phyloP scores from a whole-genome alignment of 2,329 filamentous ascomycete genomes.

The Fusarium denticulatum region DNA sequence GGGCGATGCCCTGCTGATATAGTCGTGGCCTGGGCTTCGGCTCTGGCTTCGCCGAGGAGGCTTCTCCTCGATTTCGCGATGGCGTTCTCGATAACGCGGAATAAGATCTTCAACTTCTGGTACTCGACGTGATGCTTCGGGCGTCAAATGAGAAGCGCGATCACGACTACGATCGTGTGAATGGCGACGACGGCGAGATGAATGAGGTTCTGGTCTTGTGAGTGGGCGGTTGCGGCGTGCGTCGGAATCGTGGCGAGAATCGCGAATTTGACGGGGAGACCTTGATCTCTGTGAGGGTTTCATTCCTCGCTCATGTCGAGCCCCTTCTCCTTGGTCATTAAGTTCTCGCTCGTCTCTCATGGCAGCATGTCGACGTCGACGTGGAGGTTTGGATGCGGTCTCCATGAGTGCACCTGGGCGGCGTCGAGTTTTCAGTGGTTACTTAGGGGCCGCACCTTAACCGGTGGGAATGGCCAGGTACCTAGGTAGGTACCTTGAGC shows the following conservation, averaged over 20 bases:
- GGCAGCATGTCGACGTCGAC: constrained; percentile 53
- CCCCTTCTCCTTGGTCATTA: constrained; percentile 51
- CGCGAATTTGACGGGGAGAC: constrained; percentile 45
- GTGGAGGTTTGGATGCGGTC: constrained; percentile 47
- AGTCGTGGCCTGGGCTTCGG: constrained; percentile 46
- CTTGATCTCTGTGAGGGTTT: constrained; percentile 46
- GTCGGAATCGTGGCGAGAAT: constrained; percentile 45
- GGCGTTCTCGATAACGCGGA: constrained; percentile 50
- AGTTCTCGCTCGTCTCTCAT: constrained; percentile 53
- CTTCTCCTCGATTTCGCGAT: constrained; percentile 45
- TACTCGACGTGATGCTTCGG: constrained; percentile 42
- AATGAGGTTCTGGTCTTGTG: constrained; percentile 45
- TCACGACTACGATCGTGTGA: constrained; percentile 53
- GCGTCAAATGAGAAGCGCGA: constrained; percentile 40
- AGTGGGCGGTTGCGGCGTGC: constrained; percentile 48
- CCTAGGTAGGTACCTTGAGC: constrained; percentile 2
- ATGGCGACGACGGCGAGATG: constrained; percentile 50
- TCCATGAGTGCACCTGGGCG: constrained; percentile 44
- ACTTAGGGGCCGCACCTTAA: constrained; percentile 46
- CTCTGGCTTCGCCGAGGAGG: constrained; percentile 48
- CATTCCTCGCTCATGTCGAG: constrained; percentile 49
- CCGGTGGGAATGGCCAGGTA: constrained; percentile 43
- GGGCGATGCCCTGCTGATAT: constrained; percentile 48
- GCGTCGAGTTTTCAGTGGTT: constrained; percentile 53
- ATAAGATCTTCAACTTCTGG: constrained; percentile 51